Evolutionary conservation across 148 eudicot genomes (phyloP).

Genomic region (Mesembryanthemum crystallinum): DNA sequence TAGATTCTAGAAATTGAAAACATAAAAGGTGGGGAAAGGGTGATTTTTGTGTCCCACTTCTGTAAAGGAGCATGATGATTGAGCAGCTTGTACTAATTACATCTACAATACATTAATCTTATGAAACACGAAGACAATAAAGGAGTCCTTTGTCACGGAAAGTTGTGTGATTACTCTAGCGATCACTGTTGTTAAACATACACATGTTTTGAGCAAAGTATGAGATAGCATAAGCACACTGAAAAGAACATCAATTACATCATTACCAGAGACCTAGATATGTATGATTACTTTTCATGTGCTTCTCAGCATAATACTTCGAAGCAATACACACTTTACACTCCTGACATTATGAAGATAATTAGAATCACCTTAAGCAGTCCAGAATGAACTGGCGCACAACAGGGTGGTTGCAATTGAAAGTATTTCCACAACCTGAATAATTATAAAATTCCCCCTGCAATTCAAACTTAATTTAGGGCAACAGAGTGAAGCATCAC

Average conservation of each 20-base stretch:
- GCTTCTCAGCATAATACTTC: neutral
- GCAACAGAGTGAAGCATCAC: neutral
- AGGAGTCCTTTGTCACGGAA: neutral
- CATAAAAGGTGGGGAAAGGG: neutral
- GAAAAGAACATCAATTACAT: no score
- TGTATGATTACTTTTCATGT: no score
- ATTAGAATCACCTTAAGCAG: conserved; percentile 63
- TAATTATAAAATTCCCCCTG: conserved; percentile 98
- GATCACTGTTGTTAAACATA: neutral
- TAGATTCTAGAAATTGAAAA: neutral
- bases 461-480: conserved; percentile 5
- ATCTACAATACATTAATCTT: neutral
- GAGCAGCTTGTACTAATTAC: neutral
- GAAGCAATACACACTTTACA: neutral
- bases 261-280: no score
- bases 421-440: conserved; percentile 98
- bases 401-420: conserved; percentile 94
- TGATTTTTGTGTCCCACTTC: neutral
- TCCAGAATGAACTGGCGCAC: conserved; percentile 95
- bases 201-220: neutral
- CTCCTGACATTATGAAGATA: neutral
- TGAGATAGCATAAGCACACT: conserved; percentile 1
- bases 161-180: neutral
- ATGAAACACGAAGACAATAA: neutral
- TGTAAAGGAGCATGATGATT: neutral